A percentile compares a stretch with the other conserved stretches of the same genome.
Conservation (phyloP, 345 rosid genomes). For the Pistacia integerrima region DNA sequence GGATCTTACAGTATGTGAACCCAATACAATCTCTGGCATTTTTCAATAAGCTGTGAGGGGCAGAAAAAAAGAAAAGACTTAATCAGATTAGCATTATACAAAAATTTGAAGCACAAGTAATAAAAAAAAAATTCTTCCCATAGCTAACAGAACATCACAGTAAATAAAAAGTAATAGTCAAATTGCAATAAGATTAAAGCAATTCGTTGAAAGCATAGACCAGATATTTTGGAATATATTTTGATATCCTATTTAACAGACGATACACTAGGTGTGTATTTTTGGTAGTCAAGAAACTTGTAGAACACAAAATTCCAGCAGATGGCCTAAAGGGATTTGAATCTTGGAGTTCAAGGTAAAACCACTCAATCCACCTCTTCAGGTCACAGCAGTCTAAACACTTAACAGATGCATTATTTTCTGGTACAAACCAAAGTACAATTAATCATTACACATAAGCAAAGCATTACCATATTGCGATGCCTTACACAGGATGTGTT, state of each 20-base stretch:
- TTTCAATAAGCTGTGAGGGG: constrained; percentile 19
- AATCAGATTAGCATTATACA: not conserved
- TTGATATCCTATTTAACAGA: not conserved
- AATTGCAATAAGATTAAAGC: not conserved
- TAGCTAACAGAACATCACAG: not conserved
- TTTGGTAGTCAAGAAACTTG: no score
- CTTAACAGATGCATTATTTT: not conserved
- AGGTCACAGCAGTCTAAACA: not conserved
- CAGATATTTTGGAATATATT: no score
- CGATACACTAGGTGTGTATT: not conserved
- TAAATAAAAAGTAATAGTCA: not conserved
- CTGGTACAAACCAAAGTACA: no score
- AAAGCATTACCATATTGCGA: not conserved
- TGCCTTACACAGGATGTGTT: not conserved
- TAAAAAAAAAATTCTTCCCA: not conserved
- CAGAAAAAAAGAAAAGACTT: not conserved
- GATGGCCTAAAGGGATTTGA: not conserved
- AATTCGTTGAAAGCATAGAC: not conserved
- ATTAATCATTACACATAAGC: no score
- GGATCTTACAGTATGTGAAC: constrained; percentile 66
- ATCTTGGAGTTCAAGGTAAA: not conserved
- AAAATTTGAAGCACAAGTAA: not conserved
- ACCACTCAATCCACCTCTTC: not conserved
- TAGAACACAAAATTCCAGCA: no score
- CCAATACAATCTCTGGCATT: constrained; percentile 83